These are phyloP conservation scores for Epichloe gansuensis DNA, from an alignment of 2,329 filamentous ascomycete genomes.

Conservation along the genomic window DNA sequence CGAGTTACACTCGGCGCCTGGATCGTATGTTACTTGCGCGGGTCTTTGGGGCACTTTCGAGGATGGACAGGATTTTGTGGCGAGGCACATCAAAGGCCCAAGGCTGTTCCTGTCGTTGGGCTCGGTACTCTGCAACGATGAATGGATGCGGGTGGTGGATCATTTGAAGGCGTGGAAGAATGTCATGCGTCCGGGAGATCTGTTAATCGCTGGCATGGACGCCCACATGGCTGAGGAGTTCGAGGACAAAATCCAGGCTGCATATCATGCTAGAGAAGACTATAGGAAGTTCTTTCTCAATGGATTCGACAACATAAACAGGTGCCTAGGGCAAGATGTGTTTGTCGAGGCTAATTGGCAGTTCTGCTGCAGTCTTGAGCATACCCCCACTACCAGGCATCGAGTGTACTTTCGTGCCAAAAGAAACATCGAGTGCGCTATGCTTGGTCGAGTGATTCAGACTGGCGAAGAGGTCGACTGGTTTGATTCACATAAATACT, in stretches of 20 bases:
- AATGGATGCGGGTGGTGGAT: slow-evolving; percentile 21
- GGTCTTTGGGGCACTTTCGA: slow-evolving; percentile 29
- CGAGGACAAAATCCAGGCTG: slow-evolving; percentile 25
- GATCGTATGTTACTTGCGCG: slow-evolving; percentile 20
- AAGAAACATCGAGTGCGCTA: slow-evolving; percentile 17
- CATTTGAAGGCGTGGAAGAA: slow-evolving; percentile 24
- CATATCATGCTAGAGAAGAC: slow-evolving; percentile 26
- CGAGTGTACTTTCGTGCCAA: slow-evolving; percentile 27
- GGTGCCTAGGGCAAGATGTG: slow-evolving; percentile 19
- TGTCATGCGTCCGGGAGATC: slow-evolving; percentile 21
- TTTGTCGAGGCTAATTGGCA: slow-evolving; percentile 27
- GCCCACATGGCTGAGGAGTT: slow-evolving; percentile 21
- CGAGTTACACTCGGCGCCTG: slow-evolving; percentile 14
- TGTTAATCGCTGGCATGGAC: slow-evolving; percentile 29
- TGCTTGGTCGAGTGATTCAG: slow-evolving; percentile 14
- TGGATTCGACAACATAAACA: slow-evolving; percentile 26
- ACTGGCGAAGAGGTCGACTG: slow-evolving; percentile 26
- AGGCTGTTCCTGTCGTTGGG: slow-evolving; percentile 28
- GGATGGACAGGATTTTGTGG: slow-evolving; percentile 20
- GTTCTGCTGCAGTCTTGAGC: slow-evolving; percentile 23
- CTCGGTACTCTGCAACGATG: slow-evolving; percentile 30
- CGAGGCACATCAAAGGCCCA: slow-evolving; percentile 15
- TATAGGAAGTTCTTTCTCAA: slow-evolving; percentile 26
- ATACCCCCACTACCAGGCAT: slow-evolving; percentile 24
- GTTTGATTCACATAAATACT: slow-evolving; percentile 32